phyloP scores from a whole-genome alignment of 2,329 filamentous ascomycete genomes.

The Fusarium sp. region DNA sequence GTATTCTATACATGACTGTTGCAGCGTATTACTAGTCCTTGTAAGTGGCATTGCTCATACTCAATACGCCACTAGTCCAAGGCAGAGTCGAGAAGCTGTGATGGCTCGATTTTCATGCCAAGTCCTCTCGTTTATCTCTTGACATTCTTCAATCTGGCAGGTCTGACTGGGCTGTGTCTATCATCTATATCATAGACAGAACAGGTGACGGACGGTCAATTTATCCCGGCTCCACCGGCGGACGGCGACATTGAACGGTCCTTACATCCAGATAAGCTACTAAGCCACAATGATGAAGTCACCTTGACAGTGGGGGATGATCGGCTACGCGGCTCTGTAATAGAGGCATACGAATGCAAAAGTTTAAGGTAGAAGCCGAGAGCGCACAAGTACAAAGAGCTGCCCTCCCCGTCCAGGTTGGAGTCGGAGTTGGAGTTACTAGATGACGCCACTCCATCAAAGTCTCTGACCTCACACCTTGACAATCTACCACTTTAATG shows the following conservation, averaged over 20 bases:
- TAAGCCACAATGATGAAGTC: slow-evolving; percentile 42
- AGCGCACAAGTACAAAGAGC: slow-evolving; percentile 30
- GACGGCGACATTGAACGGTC: slow-evolving; percentile 13
- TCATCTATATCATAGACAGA: not conserved
- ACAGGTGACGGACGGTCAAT: slow-evolving; percentile 3
- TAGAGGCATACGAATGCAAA: slow-evolving; percentile 19
- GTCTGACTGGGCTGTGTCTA: not conserved
- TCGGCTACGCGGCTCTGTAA: slow-evolving; percentile 23
- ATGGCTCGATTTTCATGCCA: not conserved
- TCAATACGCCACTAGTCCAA: not conserved
- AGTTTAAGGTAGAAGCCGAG: not conserved
- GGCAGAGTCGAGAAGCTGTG: not conserved
- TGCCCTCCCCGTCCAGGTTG: not conserved
- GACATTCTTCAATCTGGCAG: not conserved
- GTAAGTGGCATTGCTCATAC: not conserved
- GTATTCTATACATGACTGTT: slow-evolving; percentile 4
- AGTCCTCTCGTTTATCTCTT: not conserved
- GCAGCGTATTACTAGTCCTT: not conserved
- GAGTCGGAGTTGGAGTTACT: not conserved
- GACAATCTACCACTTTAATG: not conserved
- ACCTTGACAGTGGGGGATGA: slow-evolving; percentile 19
- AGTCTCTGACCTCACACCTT: slow-evolving; percentile 30
- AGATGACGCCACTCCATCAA: slow-evolving; percentile 30
- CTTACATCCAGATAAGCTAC: slow-evolving; percentile 16
- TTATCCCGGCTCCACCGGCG: slow-evolving; percentile 10